phyloP scores from a whole-genome alignment of 192 early-diverging fungal species.

The Podila epigama region DNA sequence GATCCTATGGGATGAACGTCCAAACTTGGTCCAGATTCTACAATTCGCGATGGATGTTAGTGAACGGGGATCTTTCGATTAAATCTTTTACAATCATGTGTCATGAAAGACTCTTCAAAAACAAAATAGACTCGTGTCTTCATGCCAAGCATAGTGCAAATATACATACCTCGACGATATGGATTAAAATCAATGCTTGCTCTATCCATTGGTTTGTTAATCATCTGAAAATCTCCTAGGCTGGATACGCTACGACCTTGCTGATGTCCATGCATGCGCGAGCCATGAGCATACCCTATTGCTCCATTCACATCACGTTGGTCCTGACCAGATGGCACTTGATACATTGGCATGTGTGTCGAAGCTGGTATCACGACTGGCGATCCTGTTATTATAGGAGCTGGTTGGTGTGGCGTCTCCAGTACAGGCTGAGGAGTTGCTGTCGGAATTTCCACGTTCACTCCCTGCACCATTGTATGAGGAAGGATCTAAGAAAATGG shows the following conservation, averaged over 20 bases:
- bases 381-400: background rate
- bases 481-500: background rate
- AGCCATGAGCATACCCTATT: background rate
- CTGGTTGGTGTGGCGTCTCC: background rate
- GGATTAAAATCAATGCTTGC: constrained; percentile 10
- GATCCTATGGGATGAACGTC: background rate
- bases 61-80: background rate
- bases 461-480: background rate
- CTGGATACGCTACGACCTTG: constrained; percentile 27
- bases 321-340: background rate
- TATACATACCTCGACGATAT: constrained; percentile 15
- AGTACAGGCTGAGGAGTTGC: background rate
- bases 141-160: no score
- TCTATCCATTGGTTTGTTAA: background rate
- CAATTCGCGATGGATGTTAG: background rate
- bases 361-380: background rate
- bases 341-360: background rate
- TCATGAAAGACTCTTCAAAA: no score
- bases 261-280: constrained; percentile 21
- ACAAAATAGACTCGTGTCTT: no score
- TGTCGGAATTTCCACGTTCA: background rate
- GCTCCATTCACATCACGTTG: background rate
- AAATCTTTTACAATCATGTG: no score
- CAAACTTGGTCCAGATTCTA: background rate
- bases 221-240: constrained; percentile 19